Percentiles rank a stretch among this genome's conserved stretches.
Conservation (phyloP, 805 yeast genomes). For the Wickerhamomyces bisporus region DNA sequence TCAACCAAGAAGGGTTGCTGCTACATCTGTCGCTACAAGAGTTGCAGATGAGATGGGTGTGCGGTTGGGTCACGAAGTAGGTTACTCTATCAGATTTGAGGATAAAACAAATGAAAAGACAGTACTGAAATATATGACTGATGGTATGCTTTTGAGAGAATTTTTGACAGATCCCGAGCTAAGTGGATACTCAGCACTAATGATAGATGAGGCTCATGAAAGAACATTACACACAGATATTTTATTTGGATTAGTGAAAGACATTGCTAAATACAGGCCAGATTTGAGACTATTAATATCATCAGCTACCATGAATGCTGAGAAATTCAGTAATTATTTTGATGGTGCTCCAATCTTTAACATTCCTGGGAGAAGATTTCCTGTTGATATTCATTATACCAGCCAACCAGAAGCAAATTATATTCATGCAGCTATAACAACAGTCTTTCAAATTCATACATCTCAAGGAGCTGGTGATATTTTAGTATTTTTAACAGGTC, state of each 20-base stretch:
- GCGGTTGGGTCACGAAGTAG: slow-evolving; percentile 80
- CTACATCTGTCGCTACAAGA: slow-evolving; percentile 82
- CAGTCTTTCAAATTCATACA: slow-evolving; percentile 81
- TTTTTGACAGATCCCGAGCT: slow-evolving; percentile 72
- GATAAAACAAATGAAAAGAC: slow-evolving; percentile 66
- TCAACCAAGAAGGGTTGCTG: slow-evolving; percentile 95
- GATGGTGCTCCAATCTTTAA: slow-evolving; percentile 78
- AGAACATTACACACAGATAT: slow-evolving; percentile 90
- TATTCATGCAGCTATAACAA: slow-evolving; percentile 81
- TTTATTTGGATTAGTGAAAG: slow-evolving; percentile 73
- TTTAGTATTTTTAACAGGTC: slow-evolving; percentile 89
- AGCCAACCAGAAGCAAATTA: slow-evolving; percentile 88
- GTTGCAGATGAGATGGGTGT: slow-evolving; percentile 88
- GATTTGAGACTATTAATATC: slow-evolving; percentile 77
- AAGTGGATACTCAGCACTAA: slow-evolving; percentile 66
- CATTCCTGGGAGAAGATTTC: slow-evolving; percentile 91
- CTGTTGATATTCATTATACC: slow-evolving; percentile 82
- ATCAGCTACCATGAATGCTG: slow-evolving; percentile 93
- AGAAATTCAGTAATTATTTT: slow-evolving; percentile 78
- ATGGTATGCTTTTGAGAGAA: slow-evolving; percentile 90
- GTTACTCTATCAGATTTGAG: slow-evolving; percentile 86
- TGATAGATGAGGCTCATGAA: slow-evolving; percentile 98
- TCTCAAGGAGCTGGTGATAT: slow-evolving; percentile 77
- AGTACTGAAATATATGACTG: slow-evolving; percentile 83
- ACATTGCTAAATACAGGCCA: slow-evolving; percentile 53